A percentile compares a stretch with the other conserved stretches of the same genome.
Evolutionary conservation across 345 rosid species (phyloP).

Genomic region (Gossypioides kirkii): DNA sequence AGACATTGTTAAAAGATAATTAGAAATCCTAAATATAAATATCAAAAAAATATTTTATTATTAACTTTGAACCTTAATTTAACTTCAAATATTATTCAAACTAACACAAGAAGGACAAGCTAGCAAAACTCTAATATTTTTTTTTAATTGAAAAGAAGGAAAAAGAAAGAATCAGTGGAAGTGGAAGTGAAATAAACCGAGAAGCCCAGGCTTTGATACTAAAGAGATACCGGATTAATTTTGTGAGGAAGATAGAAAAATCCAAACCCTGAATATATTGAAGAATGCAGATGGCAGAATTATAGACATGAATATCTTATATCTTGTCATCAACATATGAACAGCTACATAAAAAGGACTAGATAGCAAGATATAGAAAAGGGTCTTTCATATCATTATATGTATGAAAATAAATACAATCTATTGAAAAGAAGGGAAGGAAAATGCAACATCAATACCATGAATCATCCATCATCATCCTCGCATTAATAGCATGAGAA

Average conservation of each 20-base stretch:
- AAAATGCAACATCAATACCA: constrained; percentile 14
- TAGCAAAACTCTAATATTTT: too few relatives aligned
- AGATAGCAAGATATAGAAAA: not conserved
- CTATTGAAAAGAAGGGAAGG: constrained; percentile 8
- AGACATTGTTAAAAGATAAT: too few relatives aligned
- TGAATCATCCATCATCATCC: not conserved
- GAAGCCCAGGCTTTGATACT: not conserved
- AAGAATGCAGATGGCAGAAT: not conserved
- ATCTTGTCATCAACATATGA: not conserved
- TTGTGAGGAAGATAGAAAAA: not conserved
- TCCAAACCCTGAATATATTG: not conserved
- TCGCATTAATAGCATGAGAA: not conserved
- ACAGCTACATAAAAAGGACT: not conserved
- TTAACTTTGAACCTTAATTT: too few relatives aligned
- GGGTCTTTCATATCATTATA: constrained; percentile 4
- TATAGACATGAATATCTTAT: not conserved
- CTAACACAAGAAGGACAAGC: too few relatives aligned
- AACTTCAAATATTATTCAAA: too few relatives aligned
- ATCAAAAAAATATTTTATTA: too few relatives aligned
- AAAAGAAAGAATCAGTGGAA: not conserved
- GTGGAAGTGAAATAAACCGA: too few relatives aligned
- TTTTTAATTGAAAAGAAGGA: too few relatives aligned
- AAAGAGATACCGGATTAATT: not conserved
- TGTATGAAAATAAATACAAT: not conserved
- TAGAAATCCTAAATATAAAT: too few relatives aligned